phyloP scores from a whole-genome alignment of 148 eudicot species.

The Nepenthes gracilis region DNA sequence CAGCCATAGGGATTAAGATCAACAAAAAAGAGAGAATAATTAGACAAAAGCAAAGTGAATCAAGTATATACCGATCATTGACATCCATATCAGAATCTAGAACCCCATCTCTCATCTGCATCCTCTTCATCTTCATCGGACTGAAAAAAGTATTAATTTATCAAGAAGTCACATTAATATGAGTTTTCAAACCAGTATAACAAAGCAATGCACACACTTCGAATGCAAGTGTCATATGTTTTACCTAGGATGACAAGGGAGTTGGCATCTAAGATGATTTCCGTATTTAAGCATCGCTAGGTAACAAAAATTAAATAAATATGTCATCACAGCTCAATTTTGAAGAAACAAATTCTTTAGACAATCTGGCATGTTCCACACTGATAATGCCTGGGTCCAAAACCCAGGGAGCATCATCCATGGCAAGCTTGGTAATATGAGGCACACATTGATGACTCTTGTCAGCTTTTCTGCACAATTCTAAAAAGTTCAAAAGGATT shows the following conservation, averaged over 20 bases:
- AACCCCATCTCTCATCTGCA: constrained; percentile 65
- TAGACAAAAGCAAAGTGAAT: neutral
- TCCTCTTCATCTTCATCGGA: constrained; percentile 77
- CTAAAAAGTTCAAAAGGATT: no score
- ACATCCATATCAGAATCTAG: constrained; percentile 70
- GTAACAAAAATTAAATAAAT: no score
- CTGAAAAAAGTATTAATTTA: constrained; percentile 18
- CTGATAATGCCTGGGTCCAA: no score
- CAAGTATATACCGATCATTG: constrained; percentile 33
- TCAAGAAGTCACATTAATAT: neutral
- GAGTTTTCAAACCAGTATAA: neutral
- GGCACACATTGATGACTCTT: no score
- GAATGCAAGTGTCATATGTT: neutral
- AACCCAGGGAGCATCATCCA: no score
- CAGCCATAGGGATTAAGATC: neutral
- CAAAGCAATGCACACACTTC: neutral
- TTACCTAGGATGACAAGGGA: neutral
- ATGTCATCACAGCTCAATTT: no score
- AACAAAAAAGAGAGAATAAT: neutral
- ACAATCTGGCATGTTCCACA: no score
- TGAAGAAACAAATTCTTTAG: no score
- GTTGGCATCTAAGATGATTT: no score
- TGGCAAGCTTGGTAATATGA: no score
- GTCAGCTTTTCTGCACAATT: no score
- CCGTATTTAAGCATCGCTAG: no score